These are phyloP conservation scores for Oidiodendron maius DNA, from an alignment of 495 filamentous ascomycete genomes.

Conservation along the genomic window DNA sequence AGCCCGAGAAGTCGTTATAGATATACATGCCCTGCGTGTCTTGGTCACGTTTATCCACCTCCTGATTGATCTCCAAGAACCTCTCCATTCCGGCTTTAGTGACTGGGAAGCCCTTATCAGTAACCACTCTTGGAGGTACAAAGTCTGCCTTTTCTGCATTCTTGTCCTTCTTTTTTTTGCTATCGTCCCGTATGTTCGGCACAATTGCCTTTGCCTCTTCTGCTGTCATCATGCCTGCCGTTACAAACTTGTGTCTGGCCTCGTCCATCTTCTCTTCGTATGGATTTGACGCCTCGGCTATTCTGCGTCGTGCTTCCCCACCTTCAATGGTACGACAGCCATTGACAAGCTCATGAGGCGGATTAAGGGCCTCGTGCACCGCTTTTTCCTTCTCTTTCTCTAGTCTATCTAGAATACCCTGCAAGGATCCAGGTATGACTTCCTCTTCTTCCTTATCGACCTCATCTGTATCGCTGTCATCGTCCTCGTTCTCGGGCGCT, in stretches of 20 bases:
- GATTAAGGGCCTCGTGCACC: neutral
- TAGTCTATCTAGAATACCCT: slow-evolving; percentile 3
- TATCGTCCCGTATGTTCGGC: slow-evolving; percentile 1
- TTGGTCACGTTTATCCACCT: slow-evolving; percentile 25
- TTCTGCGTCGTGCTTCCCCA: neutral
- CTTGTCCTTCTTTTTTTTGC: neutral
- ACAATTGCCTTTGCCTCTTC: slow-evolving; percentile 7
- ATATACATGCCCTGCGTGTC: slow-evolving; percentile 36
- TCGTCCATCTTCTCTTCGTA: slow-evolving; percentile 4
- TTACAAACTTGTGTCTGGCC: neutral
- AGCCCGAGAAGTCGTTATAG: slow-evolving; percentile 32
- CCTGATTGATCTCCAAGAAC: slow-evolving; percentile 3
- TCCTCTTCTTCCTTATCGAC: slow-evolving; percentile 1
- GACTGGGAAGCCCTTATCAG: slow-evolving; percentile 8
- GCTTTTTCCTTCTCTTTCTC: slow-evolving; percentile 5
- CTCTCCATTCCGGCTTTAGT: slow-evolving; percentile 2
- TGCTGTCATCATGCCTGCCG: neutral
- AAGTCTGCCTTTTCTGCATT: slow-evolving; percentile 3
- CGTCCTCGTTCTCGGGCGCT: slow-evolving; percentile 1
- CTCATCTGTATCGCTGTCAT: neutral
- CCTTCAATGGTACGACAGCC: too few relatives aligned
- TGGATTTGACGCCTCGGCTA: neutral
- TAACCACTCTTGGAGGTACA: slow-evolving; percentile 3
- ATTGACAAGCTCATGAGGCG: neutral
- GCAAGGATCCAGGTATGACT: slow-evolving; percentile 3